Base-by-base conservation (phyloP, 148 eudicot species). In the Cornus florida region DNA sequence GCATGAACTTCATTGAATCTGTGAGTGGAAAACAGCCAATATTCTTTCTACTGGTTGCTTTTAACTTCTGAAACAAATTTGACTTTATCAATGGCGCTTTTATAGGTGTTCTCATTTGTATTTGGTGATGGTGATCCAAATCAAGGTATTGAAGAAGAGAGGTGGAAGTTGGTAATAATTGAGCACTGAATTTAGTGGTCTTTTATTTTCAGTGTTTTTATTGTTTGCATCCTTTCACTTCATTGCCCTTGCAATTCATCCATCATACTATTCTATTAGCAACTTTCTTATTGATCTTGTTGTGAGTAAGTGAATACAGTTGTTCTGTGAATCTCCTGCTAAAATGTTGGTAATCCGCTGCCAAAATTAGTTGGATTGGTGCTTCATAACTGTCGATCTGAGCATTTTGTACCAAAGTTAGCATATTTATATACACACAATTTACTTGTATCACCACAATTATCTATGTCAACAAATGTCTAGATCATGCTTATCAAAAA, bases 111-210 rank as follows among this genome's bases (percentile, higher is more conserved):
- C 81, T 96, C 99, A 65, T 91, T 90, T 79, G 99, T 96, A 41
- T 96, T 96, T 81, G 99, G 99, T 53, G 99, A 96, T 83, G 99
- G 99, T 69, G 97, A 96, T 89, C 99, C 99, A 81, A 96, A 96
- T 90, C 92, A 92, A 92, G 99, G 98, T 78, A 90, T 92, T 84
- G 99, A 96, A 91, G 99, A 96, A 85, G 89, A 89, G 87, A 93
- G 99, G 90, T 96, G 98, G 99, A 96, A 92, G 91, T 90, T 96
- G 99, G 99, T 96, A 96, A 93, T 91, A 80, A 82, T 81, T 82
- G 83, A 86, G 89, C 89, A 79, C 89, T 91, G 86, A 81, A 65
- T 84, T 82, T 78, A 84, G 89, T 84, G 83, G 82, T 90, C 84
- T 82, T 88, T 89, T 86, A 80, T 86, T 91, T 88, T 86, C 79